Evolutionary conservation across 768 basidiomycete species (phyloP).

Genomic region (Psilocybe azurescens): DNA sequence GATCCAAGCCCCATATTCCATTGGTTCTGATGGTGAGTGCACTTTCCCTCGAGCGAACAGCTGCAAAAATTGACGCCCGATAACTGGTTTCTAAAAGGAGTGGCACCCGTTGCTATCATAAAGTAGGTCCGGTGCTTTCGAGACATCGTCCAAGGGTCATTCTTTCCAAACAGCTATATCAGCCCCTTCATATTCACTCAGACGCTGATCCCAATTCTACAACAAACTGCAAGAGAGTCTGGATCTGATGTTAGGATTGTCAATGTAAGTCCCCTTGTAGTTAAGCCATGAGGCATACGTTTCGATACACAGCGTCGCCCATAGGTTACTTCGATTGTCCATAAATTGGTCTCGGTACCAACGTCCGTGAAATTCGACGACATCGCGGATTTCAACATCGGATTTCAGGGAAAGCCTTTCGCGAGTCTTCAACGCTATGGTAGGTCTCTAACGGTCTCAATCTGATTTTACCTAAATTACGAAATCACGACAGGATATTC

Average conservation of each 20-base stretch:
- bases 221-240: constrained; percentile 49
- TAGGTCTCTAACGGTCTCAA: not conserved
- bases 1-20: constrained; percentile 11
- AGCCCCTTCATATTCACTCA: constrained; percentile 60
- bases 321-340: constrained; percentile 25
- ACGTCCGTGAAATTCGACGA: constrained; percentile 22
- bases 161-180: constrained; percentile 44
- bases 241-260: constrained; percentile 68
- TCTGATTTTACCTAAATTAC: not conserved
- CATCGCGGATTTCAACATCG: constrained; percentile 23
- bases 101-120: constrained; percentile 39
- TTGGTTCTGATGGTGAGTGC: constrained; percentile 12
- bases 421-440: constrained; percentile 26
- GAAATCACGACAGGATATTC: constrained; percentile 17
- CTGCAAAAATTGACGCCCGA: too few species aligned
- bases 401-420: constrained; percentile 17
- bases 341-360: constrained; percentile 22
- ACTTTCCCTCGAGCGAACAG: too few species aligned
- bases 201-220: constrained; percentile 57
- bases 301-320: too few species aligned
- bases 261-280: constrained; percentile 42
- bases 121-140: constrained; percentile 40
- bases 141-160: too few species aligned
- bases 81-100: not conserved
- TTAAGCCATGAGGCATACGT: too few species aligned